Percentiles rank a stretch among this genome's conserved stretches.
Conservation (phyloP, 1,139 yeast genomes). For the Pichia norvegensis region DNA sequence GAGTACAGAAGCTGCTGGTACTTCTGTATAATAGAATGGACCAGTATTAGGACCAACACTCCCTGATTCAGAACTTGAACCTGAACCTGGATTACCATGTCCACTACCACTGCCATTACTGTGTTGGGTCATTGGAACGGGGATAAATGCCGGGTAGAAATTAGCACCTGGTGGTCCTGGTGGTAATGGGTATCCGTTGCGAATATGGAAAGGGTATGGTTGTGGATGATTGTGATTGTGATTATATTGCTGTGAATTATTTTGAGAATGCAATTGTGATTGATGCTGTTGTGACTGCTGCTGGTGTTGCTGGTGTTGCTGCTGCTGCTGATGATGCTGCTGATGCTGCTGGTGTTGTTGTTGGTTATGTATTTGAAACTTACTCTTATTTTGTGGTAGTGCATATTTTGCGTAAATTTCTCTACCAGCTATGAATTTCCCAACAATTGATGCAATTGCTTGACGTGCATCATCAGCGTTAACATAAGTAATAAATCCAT, state of each 20-base stretch:
- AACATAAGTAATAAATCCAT: slow-evolving; percentile 24
- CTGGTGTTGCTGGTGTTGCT: not conserved
- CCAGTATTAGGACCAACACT: too few species aligned
- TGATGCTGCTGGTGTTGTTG: not conserved
- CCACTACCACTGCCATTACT: not conserved
- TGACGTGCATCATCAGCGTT: slow-evolving; percentile 30
- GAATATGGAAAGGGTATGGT: not conserved
- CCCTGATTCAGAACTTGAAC: too few species aligned
- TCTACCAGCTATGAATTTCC: slow-evolving; percentile 41
- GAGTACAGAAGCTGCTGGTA: slow-evolving; percentile 1
- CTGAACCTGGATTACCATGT: not conserved
- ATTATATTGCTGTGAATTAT: not conserved
- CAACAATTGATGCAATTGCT: slow-evolving; percentile 40
- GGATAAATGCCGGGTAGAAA: not conserved
- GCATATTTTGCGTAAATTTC: slow-evolving; percentile 45
- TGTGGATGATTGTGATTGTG: not conserved
- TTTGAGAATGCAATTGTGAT: not conserved
- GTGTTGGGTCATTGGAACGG: not conserved
- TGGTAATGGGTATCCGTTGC: not conserved
- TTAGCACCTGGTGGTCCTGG: not conserved
- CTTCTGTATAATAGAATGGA: slow-evolving; percentile 3
- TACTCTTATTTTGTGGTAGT: slow-evolving; percentile 32
- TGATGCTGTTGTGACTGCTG: not conserved
- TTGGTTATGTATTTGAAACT: slow-evolving; percentile 1
- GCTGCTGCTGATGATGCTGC: not conserved